Base-by-base conservation (phyloP, 805 yeast species). In the Kazachstania viticola region DNA sequence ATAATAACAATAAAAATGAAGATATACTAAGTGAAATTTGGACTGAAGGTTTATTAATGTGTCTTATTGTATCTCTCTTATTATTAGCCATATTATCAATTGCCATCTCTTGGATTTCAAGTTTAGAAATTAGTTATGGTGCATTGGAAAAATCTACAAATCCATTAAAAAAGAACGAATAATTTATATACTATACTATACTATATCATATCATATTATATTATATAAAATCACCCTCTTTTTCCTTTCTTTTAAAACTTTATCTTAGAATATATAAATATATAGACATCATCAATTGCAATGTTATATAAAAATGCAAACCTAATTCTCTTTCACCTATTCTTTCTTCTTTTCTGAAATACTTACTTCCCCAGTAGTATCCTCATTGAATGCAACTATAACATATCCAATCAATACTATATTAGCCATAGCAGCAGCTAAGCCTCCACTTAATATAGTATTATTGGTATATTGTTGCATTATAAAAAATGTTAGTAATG, bases 341-440 rank as follows among this genome's bases (percentile, higher is more conserved):
- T 64, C 63, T 30, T 62, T 58, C 39, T 64, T 62, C 38, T 67
- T 60, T 31, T 58, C 32, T 14, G 23, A 59, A 5, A 44, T 37
- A 15, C 44, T 50, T 12, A 49, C 58, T 27, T 54, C 54, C 3
- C 53, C 45, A 3, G 58, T 41, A 8, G 68, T 54, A 31, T 77
- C 79, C 49, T 81, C 93, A 15, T 67, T 67, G 56, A 80, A 80
- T 1, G 93, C 91, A 37, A 70, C 79, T 13, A 77, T 63, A 21
- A 81, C 73, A 47, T 78, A 81, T 1, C 79, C 81, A 32, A 80
- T 69, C 41, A 81, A 60, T 14, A 81, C 91, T 5, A 75, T 57
- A 48, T 81, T 81, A 17, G 91, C 91, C 35, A 71, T 71, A 13
- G 72, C 62, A 3, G 91, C 91, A 23, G 87, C 83, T n/a, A 75